These are phyloP conservation scores for Arthroderma sp. DNA, from an alignment of 2,329 filamentous ascomycete species.

Conservation along the genomic window DNA sequence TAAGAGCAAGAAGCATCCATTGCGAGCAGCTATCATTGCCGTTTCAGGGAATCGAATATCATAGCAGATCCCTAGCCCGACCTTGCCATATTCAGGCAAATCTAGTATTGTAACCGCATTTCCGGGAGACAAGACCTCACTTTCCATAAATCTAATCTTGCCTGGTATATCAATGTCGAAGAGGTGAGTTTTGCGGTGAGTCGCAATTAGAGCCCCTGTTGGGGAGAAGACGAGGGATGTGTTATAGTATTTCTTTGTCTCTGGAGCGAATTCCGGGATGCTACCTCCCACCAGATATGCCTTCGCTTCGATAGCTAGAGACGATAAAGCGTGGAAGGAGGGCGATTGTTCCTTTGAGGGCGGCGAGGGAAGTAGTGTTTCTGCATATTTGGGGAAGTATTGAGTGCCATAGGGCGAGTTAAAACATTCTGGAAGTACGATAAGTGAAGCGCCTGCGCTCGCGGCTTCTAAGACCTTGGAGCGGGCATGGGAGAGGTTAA, in stretches of 20 bases:
- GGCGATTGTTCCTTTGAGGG: constrained; percentile 58
- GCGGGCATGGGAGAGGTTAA: constrained; percentile 70
- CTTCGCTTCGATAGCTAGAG: constrained; percentile 63
- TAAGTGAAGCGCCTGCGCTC: constrained; percentile 60
- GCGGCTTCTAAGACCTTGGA: constrained; percentile 74
- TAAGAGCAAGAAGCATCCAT: constrained; percentile 72
- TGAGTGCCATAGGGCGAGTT: constrained; percentile 92
- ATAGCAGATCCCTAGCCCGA: constrained; percentile 91
- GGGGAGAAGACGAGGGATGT: constrained; percentile 76
- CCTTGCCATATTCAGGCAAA: constrained; percentile 73
- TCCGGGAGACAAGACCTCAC: constrained; percentile 73
- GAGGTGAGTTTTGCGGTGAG: constrained; percentile 85
- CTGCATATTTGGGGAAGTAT: constrained; percentile 85
- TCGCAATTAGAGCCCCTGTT: constrained; percentile 63
- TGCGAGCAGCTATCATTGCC: constrained; percentile 73
- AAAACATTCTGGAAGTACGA: constrained; percentile 96
- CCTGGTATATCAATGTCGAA: constrained; percentile 98
- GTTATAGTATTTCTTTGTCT: constrained; percentile 70
- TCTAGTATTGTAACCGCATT: constrained; percentile 77
- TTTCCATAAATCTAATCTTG: constrained; percentile 83
- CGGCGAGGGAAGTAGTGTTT: constrained; percentile 68
- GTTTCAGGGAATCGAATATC: constrained; percentile 94
- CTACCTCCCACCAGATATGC: constrained; percentile 82
- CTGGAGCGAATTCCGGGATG: constrained; percentile 66
- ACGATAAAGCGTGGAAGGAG: constrained; percentile 70